Evolutionary conservation across 345 rosid species (phyloP), one percentile per base, ranked within the genome.

Genomic region (Heritiera littoralis): DNA sequence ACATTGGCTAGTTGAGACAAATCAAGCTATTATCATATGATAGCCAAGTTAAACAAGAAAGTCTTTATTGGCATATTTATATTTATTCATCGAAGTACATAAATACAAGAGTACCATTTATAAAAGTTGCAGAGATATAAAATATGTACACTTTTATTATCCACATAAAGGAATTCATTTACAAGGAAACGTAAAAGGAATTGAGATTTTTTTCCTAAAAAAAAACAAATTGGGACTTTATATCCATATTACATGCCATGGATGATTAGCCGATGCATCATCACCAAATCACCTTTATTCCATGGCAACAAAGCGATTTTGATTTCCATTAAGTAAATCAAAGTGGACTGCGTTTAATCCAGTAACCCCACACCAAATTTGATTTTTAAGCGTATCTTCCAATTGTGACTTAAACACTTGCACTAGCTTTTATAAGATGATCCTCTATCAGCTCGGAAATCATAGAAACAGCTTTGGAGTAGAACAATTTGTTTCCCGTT

Each of bases 401-500:
- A 52, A 0, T 40, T 40, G 43, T 40, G 5, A 2, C 5, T 3
- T 40, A 5, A 40, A 40, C 43, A 40, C 43, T 40, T 40, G 43
- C 5, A 40, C 38, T 40, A 40, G 43, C 5, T 5, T 12, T 4
- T 14, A 28, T 60, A 28, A 23, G 66, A 12, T 63, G 43, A 32
- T 13, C 18, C 13, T 32, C 68, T 30, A 52, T 14, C 1, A 14
- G 6, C 18, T 52, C 9, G 1, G 7, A 63, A 67, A 18, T 67
- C 11, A 67, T 41, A 41, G 52, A 65, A 76, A 11, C 23, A 65
- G 63, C 79, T 77, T 77, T 9, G 73, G 66, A 65, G 17, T 15
- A 41, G 77, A 70, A 20, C 81, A 81, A 6, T 81, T 84, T 11
- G 80, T 11, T 54, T 83, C 87, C 51, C 89, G 82, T 58, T 76